Evolutionary conservation across 306 rosid genomes (phyloP).

Genomic region (Nissolia schottii): DNA sequence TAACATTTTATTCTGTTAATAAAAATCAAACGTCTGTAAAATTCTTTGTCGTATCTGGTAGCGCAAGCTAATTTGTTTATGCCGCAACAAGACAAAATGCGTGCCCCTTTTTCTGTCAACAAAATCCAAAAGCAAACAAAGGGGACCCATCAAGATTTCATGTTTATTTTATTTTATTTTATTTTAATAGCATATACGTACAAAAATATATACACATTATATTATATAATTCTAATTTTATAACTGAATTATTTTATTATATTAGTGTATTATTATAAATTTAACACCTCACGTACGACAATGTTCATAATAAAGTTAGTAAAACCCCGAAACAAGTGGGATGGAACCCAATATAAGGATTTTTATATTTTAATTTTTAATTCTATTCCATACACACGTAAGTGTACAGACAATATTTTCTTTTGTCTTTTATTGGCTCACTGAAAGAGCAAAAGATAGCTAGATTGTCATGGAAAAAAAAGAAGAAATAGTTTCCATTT

Average conservation of each 20-base stretch:
- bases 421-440: background rate
- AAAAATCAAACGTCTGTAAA: background rate
- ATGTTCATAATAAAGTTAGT: no score
- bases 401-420: background rate
- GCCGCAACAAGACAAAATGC: background rate
- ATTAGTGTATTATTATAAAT: no score
- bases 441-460: background rate
- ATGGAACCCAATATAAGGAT: no score
- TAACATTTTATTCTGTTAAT: background rate
- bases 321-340: no score
- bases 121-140: slow-evolving; percentile 2
- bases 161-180: background rate
- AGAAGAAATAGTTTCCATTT: background rate
- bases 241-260: no score
- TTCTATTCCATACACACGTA: background rate
- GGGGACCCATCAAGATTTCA: background rate
- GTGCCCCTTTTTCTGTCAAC: background rate
- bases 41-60: background rate
- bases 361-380: no score
- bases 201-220: background rate
- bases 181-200: background rate
- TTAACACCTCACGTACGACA: no score
- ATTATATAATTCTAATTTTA: no score
- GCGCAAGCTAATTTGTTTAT: background rate
- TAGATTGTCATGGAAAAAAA: background rate